Conservation (phyloP, 768 basidiomycete genomes). For the Mrakia gelida region DNA sequence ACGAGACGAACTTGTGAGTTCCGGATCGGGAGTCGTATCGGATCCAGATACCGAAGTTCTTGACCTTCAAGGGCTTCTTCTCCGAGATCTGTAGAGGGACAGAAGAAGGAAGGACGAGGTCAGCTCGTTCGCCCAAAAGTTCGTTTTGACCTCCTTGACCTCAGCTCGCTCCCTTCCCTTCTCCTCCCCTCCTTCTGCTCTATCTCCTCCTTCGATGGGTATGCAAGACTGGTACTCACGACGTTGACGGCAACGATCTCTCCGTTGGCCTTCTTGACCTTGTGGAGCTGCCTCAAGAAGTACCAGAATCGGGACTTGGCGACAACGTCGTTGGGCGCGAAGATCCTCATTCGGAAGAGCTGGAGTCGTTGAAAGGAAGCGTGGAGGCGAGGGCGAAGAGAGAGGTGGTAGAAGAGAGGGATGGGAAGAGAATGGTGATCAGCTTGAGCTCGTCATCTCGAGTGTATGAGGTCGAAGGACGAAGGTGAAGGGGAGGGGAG, state of each 20-base stretch:
- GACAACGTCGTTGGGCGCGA: constrained; percentile 96
- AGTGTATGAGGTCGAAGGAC: neutral
- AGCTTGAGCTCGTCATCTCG: neutral
- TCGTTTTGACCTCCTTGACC: neutral
- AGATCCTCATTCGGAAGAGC: constrained; percentile 58
- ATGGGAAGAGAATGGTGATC: neutral
- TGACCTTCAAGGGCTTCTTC: constrained; percentile 95
- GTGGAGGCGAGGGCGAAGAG: neutral
- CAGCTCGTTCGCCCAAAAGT: neutral
- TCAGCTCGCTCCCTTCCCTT: neutral
- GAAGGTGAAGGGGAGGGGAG: neutral
- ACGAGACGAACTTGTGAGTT: constrained; percentile 67
- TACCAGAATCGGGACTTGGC: constrained; percentile 99
- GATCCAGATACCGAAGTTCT: constrained; percentile 99
- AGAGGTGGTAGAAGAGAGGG: neutral
- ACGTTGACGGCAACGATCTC: constrained; percentile 98
- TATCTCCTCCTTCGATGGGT: neutral
- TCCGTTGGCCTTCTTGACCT: constrained; percentile 98
- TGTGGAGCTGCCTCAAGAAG: constrained; percentile 95
- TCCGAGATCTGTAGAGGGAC: constrained; percentile 69
- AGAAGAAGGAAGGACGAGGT: neutral
- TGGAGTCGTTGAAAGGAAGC: neutral
- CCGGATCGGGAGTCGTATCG: constrained; percentile 99
- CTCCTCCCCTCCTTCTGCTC: neutral
- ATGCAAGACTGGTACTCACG: constrained; percentile 57